Conservation (phyloP, 805 yeast genomes). For the Wickerhamomyces xylosicus region DNA sequence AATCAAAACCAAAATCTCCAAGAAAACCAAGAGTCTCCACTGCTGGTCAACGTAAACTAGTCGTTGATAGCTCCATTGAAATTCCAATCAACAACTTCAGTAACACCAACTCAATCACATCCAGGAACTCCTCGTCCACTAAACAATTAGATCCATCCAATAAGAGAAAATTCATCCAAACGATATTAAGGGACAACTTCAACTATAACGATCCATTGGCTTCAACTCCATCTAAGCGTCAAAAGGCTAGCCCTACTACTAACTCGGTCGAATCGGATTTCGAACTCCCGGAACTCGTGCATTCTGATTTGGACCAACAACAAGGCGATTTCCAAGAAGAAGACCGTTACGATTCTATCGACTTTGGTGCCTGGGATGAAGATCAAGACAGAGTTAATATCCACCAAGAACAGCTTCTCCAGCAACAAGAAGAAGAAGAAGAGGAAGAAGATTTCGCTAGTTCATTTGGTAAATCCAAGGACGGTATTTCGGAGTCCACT, state of each 20-base stretch:
- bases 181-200: conserved; percentile 8
- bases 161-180: conserved; percentile 13
- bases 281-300: conserved; percentile 13
- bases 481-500: conserved; percentile 37
- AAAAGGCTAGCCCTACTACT: conserved; percentile 5
- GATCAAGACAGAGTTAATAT: conserved; percentile 15
- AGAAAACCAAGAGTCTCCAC: conserved; percentile 7
- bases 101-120: conserved; percentile 8
- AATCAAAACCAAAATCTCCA: conserved; percentile 5
- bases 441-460: conserved; percentile 15
- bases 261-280: not conserved
- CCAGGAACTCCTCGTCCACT: not conserved
- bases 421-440: conserved; percentile 14
- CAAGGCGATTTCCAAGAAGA: not conserved
- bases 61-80: conserved; percentile 17
- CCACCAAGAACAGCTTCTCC: conserved; percentile 4
- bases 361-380: conserved; percentile 23
- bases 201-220: conserved; percentile 9
- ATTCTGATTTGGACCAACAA: conserved; percentile 3
- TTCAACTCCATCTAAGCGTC: conserved; percentile 11
- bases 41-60: conserved; percentile 13
- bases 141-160: conserved; percentile 6
- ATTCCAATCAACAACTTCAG: conserved; percentile 14
- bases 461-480: conserved; percentile 12
- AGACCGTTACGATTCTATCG: conserved; percentile 11